Evolutionary conservation across 352 stramenopile genomes (phyloP).

Genomic region (Phytophthora syringae): DNA sequence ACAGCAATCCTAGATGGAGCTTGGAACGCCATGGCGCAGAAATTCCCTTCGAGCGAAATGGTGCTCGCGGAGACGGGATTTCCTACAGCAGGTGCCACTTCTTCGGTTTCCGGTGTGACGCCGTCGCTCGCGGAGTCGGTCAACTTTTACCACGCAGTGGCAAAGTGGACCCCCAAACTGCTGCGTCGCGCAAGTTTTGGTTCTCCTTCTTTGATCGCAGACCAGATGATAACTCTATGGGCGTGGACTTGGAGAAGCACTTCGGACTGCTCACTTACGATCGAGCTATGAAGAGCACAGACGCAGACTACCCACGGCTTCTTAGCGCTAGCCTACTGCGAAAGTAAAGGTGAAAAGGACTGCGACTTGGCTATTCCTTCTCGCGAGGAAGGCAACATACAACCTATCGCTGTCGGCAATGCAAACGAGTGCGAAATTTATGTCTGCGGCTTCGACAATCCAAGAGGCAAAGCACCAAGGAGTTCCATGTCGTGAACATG

Average conservation of each 20-base stretch:
- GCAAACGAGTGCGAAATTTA: too few relatives aligned
- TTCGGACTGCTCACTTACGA: slow-evolving; percentile 53
- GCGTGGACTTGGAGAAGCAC: slow-evolving; percentile 45
- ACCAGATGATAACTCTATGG: slow-evolving; percentile 46
- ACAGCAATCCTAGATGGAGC: slow-evolving; percentile 43
- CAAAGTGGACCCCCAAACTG: slow-evolving; percentile 14
- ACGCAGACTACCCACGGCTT: slow-evolving; percentile 20
- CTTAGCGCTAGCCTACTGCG: neutral
- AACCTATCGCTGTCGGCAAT: too few relatives aligned
- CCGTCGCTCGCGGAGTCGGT: slow-evolving; percentile 36
- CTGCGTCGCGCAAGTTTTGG: slow-evolving; percentile 47
- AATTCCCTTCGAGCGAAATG: slow-evolving; percentile 44
- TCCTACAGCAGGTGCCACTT: slow-evolving; percentile 38
- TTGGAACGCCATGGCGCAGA: slow-evolving; percentile 50
- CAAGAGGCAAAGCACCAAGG: slow-evolving; percentile 6
- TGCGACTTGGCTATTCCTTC: too few relatives aligned
- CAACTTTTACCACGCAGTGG: slow-evolving; percentile 26
- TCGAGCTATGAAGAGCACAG: slow-evolving; percentile 36
- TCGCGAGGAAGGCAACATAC: too few relatives aligned
- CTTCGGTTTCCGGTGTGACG: slow-evolving; percentile 29
- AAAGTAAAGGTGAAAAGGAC: too few relatives aligned
- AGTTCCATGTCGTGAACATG: neutral
- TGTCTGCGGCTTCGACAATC: too few relatives aligned
- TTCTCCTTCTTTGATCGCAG: slow-evolving; percentile 62
- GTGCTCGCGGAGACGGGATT: slow-evolving; percentile 59